Conservation (phyloP, 208 protist species). For the Leishmania arabica region DNA sequence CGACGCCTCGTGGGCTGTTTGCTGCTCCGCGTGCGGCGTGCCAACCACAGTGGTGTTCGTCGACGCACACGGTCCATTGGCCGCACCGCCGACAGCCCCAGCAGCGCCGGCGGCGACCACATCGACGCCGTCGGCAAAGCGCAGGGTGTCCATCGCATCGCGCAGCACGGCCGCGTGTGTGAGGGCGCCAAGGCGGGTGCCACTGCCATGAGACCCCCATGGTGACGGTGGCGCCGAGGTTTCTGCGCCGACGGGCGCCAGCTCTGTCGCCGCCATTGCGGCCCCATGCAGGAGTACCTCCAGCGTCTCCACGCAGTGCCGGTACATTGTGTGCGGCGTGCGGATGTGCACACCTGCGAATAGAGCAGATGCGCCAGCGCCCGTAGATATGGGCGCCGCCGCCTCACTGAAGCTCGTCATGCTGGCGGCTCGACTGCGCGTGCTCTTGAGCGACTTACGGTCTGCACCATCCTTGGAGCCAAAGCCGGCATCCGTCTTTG, state of each 20-base stretch:
- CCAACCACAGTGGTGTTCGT: neutral
- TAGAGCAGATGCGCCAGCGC: neutral
- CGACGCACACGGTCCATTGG: neutral
- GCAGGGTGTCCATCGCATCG: neutral
- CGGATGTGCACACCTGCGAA: slow-evolving; percentile 8
- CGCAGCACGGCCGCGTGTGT: slow-evolving; percentile 14
- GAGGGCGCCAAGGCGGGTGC: slow-evolving; percentile 9
- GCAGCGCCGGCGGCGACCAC: neutral
- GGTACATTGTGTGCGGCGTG: slow-evolving; percentile 17
- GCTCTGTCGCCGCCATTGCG: slow-evolving; percentile 16
- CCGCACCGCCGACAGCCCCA: neutral
- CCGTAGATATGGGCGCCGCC: neutral
- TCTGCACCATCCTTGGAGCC: neutral
- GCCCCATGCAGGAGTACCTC: slow-evolving; percentile 32
- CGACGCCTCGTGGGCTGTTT: neutral
- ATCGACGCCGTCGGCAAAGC: slow-evolving; percentile 7
- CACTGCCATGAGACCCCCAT: neutral
- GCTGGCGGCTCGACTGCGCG: slow-evolving; percentile 2
- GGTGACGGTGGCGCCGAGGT: neutral
- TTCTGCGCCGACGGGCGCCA: neutral
- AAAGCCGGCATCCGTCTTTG: neutral
- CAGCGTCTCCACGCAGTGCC: slow-evolving; percentile 26
- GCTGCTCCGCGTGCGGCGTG: too few relatives aligned
- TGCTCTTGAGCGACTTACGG: neutral
- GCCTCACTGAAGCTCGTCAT: slow-evolving; percentile 9